Base-by-base conservation (phyloP, 345 rosid genomes). In the Heritiera littoralis region DNA sequence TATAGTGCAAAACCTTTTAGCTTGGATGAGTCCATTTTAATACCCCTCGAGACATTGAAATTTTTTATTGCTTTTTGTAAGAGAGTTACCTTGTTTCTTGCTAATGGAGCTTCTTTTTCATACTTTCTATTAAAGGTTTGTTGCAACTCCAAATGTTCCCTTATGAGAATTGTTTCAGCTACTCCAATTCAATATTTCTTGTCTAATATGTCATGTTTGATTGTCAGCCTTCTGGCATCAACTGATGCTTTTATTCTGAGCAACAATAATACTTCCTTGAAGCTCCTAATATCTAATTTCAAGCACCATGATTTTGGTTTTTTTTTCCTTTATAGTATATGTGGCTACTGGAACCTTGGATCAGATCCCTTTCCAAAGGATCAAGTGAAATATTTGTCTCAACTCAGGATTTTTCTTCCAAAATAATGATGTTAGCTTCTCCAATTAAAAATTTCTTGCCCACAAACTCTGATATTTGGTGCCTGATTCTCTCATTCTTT, bases 381-480 rank as follows among this genome's bases (percentile, higher is more conserved):
- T 32, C 18, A 32, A 64, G 67, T 69, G 17, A 69, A 46, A 13
- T 11, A 38, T 5, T 2, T 69, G 17, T 45, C 20, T 10, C n/a
- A 46, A 20, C 55, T 69, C 13, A 45, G 52, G 18, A 20, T 69
- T 45, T 45, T 46, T 38, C 55, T 64, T 69, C 7, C 52, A 20
- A 11, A 20, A 69, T 38, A 69, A 69, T 69, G 73, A 48, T 69
- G 11, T 69, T 20, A 69, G 55, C 32, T 69, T 7, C 55, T 69
- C 38, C 9, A 46, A 46, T 64, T 35, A 64, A 35, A 35, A 40
- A 66, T 64, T 35, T 35, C 20, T 64, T 17, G 9, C 6, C 68
- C 38, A 64, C 4, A 46, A 69, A 69, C 55, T 38, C 55, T 23
- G 38, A 46, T 1, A 9, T 20, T 69, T 23, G 10, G 54, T 69